Percentiles rank a stretch among this genome's conserved stretches.
Conservation (phyloP, 2,329 filamentous ascomycete species). For the Ilyonectria sp. region DNA sequence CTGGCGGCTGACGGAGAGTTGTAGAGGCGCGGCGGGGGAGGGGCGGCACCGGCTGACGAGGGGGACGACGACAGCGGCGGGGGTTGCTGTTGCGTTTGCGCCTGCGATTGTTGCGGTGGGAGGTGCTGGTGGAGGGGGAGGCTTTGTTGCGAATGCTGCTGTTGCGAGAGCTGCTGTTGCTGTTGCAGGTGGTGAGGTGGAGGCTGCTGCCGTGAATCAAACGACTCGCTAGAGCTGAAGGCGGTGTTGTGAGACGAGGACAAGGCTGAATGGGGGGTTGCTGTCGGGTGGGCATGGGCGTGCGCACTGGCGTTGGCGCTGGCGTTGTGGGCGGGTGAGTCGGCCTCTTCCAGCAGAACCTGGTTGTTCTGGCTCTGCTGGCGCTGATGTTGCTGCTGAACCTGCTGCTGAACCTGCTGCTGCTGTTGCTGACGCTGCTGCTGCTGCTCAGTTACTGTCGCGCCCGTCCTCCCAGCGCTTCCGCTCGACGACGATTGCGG, state of each 20-base stretch:
- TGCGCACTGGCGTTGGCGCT: conserved; percentile 36
- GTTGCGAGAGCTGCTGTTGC: conserved; percentile 48
- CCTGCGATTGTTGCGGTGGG: conserved; percentile 23
- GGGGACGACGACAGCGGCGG: conserved; percentile 37
- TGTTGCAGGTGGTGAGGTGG: conserved; percentile 48
- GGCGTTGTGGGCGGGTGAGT: conserved; percentile 49
- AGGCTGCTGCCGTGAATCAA: conserved; percentile 52
- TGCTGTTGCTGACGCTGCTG: conserved; percentile 42
- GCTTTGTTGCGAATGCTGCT: conserved; percentile 45
- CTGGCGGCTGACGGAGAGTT: conserved; percentile 47
- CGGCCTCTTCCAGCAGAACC: conserved; percentile 44
- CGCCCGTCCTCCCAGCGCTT: conserved; percentile 44
- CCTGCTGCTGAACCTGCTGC: conserved; percentile 35
- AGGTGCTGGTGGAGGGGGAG: conserved; percentile 40
- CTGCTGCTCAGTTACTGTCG: conserved; percentile 38
- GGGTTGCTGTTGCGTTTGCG: conserved; percentile 39
- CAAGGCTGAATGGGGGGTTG: conserved; percentile 63
- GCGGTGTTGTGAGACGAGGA: conserved; percentile 55
- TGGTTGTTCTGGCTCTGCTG: conserved; percentile 28
- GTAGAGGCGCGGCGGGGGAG: conserved; percentile 52
- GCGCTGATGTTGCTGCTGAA: conserved; percentile 16
- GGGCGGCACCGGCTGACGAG: conserved; percentile 37
- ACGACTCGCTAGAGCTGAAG: conserved; percentile 65
- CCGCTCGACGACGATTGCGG: conserved; percentile 54
- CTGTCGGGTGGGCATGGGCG: conserved; percentile 40